Conservation (phyloP, 169 alveolate genomes). For the Theileria luwenshuni region DNA sequence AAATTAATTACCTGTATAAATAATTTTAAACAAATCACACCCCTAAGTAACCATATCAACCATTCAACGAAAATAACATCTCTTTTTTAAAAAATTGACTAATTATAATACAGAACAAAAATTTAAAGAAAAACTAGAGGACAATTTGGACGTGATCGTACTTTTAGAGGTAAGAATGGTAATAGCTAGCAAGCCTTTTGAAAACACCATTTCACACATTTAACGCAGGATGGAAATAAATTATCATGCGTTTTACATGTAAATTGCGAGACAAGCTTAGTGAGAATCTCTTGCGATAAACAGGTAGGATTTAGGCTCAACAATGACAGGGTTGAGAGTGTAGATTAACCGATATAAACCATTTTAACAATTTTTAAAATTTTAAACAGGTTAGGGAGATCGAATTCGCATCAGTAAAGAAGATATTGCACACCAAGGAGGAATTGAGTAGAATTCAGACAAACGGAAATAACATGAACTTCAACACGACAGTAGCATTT, state of each 20-base stretch:
- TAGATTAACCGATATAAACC: background rate
- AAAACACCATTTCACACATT: too few relatives aligned
- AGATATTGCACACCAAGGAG: slow-evolving; percentile 79
- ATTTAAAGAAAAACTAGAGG: slow-evolving; percentile 44
- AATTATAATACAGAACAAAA: slow-evolving; percentile 44
- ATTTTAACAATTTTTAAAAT: background rate
- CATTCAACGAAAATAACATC: too few relatives aligned
- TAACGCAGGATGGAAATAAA: slow-evolving; percentile 58
- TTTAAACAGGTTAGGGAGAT: slow-evolving; percentile 74
- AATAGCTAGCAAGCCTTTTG: too few relatives aligned
- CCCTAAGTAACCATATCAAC: too few relatives aligned
- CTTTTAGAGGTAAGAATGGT: slow-evolving; percentile 52
- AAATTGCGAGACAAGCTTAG: slow-evolving; percentile 32
- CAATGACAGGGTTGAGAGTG: background rate
- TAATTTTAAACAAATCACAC: too few relatives aligned
- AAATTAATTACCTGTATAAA: too few relatives aligned
- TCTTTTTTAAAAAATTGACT: too few relatives aligned
- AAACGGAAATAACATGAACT: slow-evolving; percentile 75
- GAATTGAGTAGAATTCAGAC: slow-evolving; percentile 83
- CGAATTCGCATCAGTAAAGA: slow-evolving; percentile 72
- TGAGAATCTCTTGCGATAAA: slow-evolving; percentile 61
- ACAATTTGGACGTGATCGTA: slow-evolving; percentile 43
- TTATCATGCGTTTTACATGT: slow-evolving; percentile 60
- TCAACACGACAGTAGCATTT: slow-evolving; percentile 80
- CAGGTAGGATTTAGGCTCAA: slow-evolving; percentile 41